These are phyloP conservation scores for Talaromyces rugulosus DNA, from an alignment of 2,329 filamentous ascomycete genomes.

Conservation along the genomic window DNA sequence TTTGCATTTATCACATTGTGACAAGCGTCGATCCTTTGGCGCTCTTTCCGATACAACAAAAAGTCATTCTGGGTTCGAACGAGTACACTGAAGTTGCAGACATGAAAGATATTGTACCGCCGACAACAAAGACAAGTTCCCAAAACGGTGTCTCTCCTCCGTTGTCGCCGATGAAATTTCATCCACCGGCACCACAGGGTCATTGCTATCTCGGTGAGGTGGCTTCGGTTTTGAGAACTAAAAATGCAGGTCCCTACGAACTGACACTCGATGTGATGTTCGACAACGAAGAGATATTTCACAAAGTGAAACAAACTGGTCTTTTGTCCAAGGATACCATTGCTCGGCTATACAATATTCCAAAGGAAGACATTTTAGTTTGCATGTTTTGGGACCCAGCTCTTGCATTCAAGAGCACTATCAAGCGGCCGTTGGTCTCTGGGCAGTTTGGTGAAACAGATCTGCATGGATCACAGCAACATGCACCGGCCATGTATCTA, in stretches of 20 bases:
- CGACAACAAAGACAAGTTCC: not conserved
- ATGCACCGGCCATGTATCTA: not conserved
- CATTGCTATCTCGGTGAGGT: not conserved
- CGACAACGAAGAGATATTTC: not conserved
- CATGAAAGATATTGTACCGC: not conserved
- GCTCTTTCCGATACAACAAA: not conserved
- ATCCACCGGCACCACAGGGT: not conserved
- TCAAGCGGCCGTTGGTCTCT: not conserved
- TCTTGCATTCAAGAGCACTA: not conserved
- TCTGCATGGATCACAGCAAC: not conserved
- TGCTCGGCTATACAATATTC: not conserved
- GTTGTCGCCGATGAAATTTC: not conserved
- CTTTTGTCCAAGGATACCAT: not conserved
- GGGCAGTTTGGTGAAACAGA: not conserved
- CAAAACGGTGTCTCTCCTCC: not conserved
- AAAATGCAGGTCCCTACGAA: slow-evolving; percentile 3
- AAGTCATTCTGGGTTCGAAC: not conserved
- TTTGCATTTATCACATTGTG: slow-evolving; percentile 2
- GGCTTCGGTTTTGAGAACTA: not conserved
- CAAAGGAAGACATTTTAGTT: not conserved
- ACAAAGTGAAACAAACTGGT: not conserved
- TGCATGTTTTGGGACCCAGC: not conserved
- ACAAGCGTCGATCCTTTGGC: not conserved
- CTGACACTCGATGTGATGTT: slow-evolving; percentile 3
- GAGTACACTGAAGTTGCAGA: not conserved